Percentiles rank a stretch among this genome's conserved stretches.
Evolutionary conservation across 192 early-diverging fungal genomes (phyloP).

Genomic region (Dimargaris xerosporica): DNA sequence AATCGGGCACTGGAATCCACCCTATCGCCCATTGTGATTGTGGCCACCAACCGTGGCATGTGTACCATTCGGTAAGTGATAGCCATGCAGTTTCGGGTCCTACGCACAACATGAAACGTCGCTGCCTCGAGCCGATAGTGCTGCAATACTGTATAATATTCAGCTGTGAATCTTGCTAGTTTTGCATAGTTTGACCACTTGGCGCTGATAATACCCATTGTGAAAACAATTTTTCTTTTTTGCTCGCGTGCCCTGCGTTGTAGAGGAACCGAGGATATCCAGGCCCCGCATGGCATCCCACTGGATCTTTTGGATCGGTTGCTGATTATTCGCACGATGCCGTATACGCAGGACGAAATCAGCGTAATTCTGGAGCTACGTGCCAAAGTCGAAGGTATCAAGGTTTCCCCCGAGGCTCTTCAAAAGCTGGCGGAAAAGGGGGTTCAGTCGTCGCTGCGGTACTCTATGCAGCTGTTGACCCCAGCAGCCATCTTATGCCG

Average conservation of each 20-base stretch:
- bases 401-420: slow-evolving; percentile 59
- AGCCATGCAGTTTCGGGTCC: too few relatives aligned
- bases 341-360: slow-evolving; percentile 85
- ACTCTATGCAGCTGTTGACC: slow-evolving; percentile 88
- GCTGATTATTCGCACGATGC: slow-evolving; percentile 87
- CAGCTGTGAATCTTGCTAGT: too few relatives aligned
- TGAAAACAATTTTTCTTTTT: too few relatives aligned
- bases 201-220: too few relatives aligned
- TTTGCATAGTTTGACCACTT: too few relatives aligned
- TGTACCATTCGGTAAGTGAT: slow-evolving; percentile 42
- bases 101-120: too few relatives aligned
- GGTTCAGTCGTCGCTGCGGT: slow-evolving; percentile 78
- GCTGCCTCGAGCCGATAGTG: too few relatives aligned
- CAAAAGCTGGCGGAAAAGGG: slow-evolving; percentile 72
- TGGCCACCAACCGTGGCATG: slow-evolving; percentile 95
- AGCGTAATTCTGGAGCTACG: slow-evolving; percentile 82
- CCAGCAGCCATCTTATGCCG: slow-evolving; percentile 76
- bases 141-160: too few relatives aligned
- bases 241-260: too few relatives aligned
- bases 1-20: slow-evolving; percentile 95
- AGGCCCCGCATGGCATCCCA: slow-evolving; percentile 89
- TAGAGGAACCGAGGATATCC: slow-evolving; percentile 48
- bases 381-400: slow-evolving; percentile 77
- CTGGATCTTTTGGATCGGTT: slow-evolving; percentile 91
- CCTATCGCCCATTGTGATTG: slow-evolving; percentile 91